Conservation (phyloP, 2,329 filamentous ascomycete genomes). For the Xylariaceae sp. region DNA sequence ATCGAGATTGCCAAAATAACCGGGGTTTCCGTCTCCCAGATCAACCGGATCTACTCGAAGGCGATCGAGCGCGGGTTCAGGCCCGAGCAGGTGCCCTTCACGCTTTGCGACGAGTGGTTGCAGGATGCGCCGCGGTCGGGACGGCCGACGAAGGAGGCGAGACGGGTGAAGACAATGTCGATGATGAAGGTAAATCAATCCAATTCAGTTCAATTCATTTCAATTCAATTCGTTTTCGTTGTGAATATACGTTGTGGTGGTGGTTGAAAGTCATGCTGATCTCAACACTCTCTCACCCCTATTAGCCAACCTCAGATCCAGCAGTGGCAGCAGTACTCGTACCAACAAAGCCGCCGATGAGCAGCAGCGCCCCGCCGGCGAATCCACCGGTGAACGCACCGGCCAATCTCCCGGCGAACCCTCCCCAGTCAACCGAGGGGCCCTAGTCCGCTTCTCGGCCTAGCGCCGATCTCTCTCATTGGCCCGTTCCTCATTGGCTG, state of each 20-base stretch:
- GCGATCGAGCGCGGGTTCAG: neutral
- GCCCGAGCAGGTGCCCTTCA: neutral
- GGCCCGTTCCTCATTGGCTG: constrained; percentile 19
- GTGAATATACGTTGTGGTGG: too few species aligned
- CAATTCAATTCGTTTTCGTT: too few species aligned
- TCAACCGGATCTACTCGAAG: constrained; percentile 1
- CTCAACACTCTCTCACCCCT: neutral
- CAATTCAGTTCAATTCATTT: neutral
- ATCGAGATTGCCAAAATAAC: neutral
- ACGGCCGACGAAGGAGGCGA: neutral
- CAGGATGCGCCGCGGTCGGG: neutral
- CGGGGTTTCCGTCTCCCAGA: neutral
- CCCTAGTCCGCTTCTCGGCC: neutral
- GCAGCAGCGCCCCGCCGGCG: too few species aligned
- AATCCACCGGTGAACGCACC: neutral
- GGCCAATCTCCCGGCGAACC: neutral
- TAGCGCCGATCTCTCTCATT: neutral
- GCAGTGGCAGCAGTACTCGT: too few species aligned
- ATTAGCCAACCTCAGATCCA: neutral
- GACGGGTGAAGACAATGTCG: neutral
- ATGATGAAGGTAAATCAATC: neutral
- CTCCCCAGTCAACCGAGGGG: neutral
- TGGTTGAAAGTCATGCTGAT: too few species aligned
- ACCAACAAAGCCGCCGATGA: neutral
- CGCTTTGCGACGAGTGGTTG: neutral